Percentiles rank a stretch among this genome's conserved stretches.
These are phyloP conservation scores for Apophysomyces trapeziformis DNA, from an alignment of 371 early-diverging fungal genomes.

Conservation along the genomic window DNA sequence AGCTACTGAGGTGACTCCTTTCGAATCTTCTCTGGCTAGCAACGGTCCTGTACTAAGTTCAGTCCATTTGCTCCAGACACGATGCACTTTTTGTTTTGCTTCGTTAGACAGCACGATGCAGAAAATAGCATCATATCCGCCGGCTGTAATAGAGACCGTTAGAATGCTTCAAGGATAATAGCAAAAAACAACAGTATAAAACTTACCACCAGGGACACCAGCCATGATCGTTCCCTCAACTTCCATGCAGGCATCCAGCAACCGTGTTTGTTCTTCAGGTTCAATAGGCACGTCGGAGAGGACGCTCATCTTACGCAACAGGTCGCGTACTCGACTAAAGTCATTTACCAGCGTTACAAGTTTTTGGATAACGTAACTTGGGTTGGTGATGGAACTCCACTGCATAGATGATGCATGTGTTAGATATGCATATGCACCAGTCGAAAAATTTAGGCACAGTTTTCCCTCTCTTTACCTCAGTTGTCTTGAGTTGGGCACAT, in stretches of 20 bases:
- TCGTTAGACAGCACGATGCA: conserved; percentile 70
- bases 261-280: conserved; percentile 81
- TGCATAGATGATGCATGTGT: background rate
- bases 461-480: conserved; percentile 24
- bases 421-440: no score
- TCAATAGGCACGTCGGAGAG: conserved; percentile 86
- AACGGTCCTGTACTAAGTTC: conserved; percentile 81
- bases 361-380: conserved; percentile 11
- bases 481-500: conserved; percentile 30
- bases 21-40: conserved; percentile 61
- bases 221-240: conserved; percentile 86
- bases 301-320: conserved; percentile 76
- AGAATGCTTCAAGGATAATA: background rate
- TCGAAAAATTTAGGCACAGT: no score
- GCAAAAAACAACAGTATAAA: background rate
- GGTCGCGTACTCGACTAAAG: conserved; percentile 50
- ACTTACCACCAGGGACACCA: conserved; percentile 92
- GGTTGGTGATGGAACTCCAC: conserved; percentile 12
- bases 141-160: conserved; percentile 62
- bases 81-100: conserved; percentile 51
- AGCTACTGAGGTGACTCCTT: conserved; percentile 45
- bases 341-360: conserved; percentile 30
- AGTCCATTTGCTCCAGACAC: conserved; percentile 73
- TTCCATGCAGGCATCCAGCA: conserved; percentile 79
- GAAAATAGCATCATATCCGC: conserved; percentile 96